Conservation (phyloP, 495 filamentous ascomycete genomes). For the Diplogelasinospora grovesii region DNA sequence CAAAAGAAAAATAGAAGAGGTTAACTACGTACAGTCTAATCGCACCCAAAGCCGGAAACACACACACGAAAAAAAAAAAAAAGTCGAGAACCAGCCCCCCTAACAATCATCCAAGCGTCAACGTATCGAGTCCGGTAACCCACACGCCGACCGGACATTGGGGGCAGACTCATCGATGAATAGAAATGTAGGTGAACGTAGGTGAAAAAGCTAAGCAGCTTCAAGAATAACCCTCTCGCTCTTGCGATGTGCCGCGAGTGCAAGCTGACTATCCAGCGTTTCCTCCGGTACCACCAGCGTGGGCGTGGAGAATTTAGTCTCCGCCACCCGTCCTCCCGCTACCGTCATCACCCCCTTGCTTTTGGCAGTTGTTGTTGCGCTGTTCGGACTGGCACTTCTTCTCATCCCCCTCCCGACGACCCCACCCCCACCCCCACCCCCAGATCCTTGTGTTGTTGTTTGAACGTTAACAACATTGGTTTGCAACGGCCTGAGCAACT, state of each 20-base stretch:
- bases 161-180: background rate
- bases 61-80: slow-evolving; percentile 1
- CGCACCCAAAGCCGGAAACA: too few relatives aligned
- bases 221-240: slow-evolving; percentile 46
- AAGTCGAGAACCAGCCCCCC: too few relatives aligned
- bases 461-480: slow-evolving; percentile 17
- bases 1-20: slow-evolving; percentile 1
- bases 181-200: too few relatives aligned
- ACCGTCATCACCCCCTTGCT: slow-evolving; percentile 5
- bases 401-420: too few relatives aligned
- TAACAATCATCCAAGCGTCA: too few relatives aligned
- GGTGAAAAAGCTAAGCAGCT: slow-evolving; percentile 8
- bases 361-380: slow-evolving; percentile 2
- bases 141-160: background rate
- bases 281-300: slow-evolving; percentile 25
- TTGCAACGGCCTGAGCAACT: slow-evolving; percentile 34
- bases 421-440: too few relatives aligned
- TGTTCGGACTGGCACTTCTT: slow-evolving; percentile 5
- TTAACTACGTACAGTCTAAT: too few relatives aligned
- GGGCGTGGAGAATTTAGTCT: slow-evolving; percentile 33
- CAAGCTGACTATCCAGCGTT: slow-evolving; percentile 5
- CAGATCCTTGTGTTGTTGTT: too few relatives aligned
- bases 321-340: slow-evolving; percentile 28
- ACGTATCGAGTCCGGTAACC: slow-evolving; percentile 1
- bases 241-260: slow-evolving; percentile 33